Evolutionary conservation across 768 basidiomycete species (phyloP).

Genomic region (Chalciporus sphaerocephalus): DNA sequence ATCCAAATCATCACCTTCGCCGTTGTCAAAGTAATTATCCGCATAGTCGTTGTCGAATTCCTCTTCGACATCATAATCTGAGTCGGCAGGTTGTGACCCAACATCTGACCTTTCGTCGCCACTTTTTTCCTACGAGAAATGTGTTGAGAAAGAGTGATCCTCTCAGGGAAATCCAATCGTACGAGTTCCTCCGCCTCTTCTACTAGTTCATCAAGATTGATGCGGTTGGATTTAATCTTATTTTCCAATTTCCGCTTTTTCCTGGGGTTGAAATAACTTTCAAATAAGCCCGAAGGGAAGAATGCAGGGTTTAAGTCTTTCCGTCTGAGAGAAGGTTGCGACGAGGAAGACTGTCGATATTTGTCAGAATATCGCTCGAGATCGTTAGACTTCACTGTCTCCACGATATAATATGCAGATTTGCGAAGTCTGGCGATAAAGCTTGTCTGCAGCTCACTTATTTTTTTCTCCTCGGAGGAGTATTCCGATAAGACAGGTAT

Average conservation of each 20-base stretch:
- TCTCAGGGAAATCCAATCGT: conserved; percentile 3
- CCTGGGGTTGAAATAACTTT: conserved; percentile 74
- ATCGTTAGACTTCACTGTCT: conserved; percentile 64
- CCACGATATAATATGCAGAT: conserved; percentile 73
- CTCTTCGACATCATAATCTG: conserved; percentile 84
- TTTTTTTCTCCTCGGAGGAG: conserved; percentile 58
- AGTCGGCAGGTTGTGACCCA: conserved; percentile 60
- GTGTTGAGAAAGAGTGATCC: not conserved
- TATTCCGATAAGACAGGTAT: conserved; percentile 68
- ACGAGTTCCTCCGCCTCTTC: conserved; percentile 64
- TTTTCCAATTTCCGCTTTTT: conserved; percentile 51
- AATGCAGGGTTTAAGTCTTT: conserved; percentile 70
- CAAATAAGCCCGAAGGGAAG: conserved; percentile 74
- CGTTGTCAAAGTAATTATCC: conserved; percentile 88
- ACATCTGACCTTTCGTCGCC: conserved; percentile 64
- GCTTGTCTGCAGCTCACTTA: conserved; percentile 62
- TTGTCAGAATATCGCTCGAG: conserved; percentile 82
- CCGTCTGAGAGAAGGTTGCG: conserved; percentile 64
- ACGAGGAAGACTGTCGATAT: conserved; percentile 58
- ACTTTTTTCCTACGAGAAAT: conserved; percentile 54
- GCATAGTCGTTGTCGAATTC: conserved; percentile 91
- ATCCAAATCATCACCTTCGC: conserved; percentile 77
- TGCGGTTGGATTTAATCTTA: conserved; percentile 36
- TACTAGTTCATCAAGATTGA: conserved; percentile 65
- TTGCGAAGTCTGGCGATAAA: conserved; percentile 60